Conservation (phyloP, 176 grass and related monocot genomes). For the Avena insularis region DNA sequence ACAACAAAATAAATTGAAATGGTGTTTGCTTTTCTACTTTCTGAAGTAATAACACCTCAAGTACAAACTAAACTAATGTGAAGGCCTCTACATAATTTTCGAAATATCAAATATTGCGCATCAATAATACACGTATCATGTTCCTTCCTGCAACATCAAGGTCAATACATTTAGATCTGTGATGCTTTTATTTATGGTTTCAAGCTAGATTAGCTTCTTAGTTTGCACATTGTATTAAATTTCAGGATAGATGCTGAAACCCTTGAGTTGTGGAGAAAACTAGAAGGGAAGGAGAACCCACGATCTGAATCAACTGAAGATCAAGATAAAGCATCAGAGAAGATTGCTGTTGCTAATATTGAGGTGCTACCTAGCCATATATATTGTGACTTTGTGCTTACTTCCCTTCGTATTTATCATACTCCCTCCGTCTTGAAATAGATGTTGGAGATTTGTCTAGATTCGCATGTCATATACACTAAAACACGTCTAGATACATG, state of each 20-base stretch:
- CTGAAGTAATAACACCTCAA: not conserved
- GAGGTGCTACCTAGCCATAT: conserved; percentile 63
- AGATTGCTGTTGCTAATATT: conserved; percentile 52
- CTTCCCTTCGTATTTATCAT: not conserved
- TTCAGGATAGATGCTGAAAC: conserved; percentile 95
- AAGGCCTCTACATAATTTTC: conserved; percentile 29
- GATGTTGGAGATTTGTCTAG: too few relatives aligned
- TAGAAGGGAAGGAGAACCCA: conserved; percentile 62
- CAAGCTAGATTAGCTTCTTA: conserved; percentile 29
- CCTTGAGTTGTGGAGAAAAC: conserved; percentile 64
- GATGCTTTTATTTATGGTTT: conserved; percentile 32
- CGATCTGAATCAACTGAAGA: conserved; percentile 44
- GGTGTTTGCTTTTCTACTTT: conserved; percentile 11
- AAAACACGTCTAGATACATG: too few relatives aligned
- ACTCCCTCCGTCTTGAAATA: too few relatives aligned
- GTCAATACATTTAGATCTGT: conserved; percentile 17
- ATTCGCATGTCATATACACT: too few relatives aligned
- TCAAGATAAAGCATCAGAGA: conserved; percentile 62
- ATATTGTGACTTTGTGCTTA: not conserved
- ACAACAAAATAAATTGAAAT: not conserved
- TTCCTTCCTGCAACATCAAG: not conserved
- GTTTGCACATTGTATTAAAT: conserved; percentile 43
- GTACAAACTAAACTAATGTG: conserved; percentile 14
- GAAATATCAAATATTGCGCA: conserved; percentile 19
- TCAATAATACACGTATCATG: not conserved